Base-by-base conservation (phyloP, 192 early-diverging fungal genomes). In the Bifiguratus adelaidae region DNA sequence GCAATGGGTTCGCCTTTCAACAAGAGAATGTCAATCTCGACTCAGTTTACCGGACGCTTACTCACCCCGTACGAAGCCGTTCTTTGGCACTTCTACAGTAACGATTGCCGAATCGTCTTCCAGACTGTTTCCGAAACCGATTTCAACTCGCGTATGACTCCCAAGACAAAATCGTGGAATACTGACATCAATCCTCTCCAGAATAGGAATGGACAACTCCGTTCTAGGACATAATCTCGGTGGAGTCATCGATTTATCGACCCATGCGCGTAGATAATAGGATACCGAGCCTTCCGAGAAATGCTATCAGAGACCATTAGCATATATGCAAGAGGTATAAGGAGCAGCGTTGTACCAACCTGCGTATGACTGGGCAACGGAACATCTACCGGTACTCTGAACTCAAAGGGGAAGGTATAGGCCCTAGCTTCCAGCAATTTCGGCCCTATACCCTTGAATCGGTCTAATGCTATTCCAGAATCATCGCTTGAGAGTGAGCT, bases 361-460 rank as follows among this genome's bases (percentile, higher is more conserved):
- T 58, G 56, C 62, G 58, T 65, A 12, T 47, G 46, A 32, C 62
- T 65, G 0, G 62, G 62, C 13, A 65, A 21, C 1, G 51, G 18
- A 19, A 65, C 30, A 38, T 58, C 32, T 12, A 38, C 35, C 8
- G 62, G 62, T 21, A 65, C 56, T 11, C 40, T 29, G 24, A 58
- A 59, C 40, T 58, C 43, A 47, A 65, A 65, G 12, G 47, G 52
- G 42, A 65, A 65, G 5, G n/a, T 22, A 36, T 65, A 48, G 3
- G 34, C 18, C 20, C 50, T 58, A 18, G 52, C 47, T 19, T 65
- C 56, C n/a, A 65, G 37, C 15, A 43, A 15, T 24, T 44, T 15
- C 1, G 11, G 34, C 12, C 4, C 33, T 20, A 19, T 37, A 23
- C n/a, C 48, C 26, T 25, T 54, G 46, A n/a, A n/a, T n/a, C n/a